Evolutionary conservation across 352 stramenopile species (phyloP).

Genomic region (Aphanomyces cochlioides): DNA sequence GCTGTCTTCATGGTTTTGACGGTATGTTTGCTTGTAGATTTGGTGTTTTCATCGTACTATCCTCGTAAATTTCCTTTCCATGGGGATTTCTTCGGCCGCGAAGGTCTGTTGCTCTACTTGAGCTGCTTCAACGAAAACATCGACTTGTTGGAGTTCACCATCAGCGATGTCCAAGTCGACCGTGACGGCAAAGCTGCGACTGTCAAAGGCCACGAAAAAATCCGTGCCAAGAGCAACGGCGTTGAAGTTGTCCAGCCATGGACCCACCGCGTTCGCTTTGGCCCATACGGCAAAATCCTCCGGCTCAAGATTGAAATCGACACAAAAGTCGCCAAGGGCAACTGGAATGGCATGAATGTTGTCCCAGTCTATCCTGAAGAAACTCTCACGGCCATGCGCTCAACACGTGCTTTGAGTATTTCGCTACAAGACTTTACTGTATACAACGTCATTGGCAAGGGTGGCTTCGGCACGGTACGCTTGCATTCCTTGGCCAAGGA

Average conservation of each 20-base stretch:
- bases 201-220: constrained; percentile 74
- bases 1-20: background rate
- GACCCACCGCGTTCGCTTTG: constrained; percentile 72
- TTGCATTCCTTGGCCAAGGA: background rate
- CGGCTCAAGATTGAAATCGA: constrained; percentile 78
- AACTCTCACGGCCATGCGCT: constrained; percentile 71
- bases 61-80: constrained; percentile 72
- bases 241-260: constrained; percentile 68
- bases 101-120: constrained; percentile 76
- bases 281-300: constrained; percentile 75
- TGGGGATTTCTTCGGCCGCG: constrained; percentile 81
- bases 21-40: constrained; percentile 38
- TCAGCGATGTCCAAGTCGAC: constrained; percentile 61
- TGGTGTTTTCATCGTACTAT: constrained; percentile 82
- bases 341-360: constrained; percentile 73
- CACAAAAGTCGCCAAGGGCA: constrained; percentile 58
- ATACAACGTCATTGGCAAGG: constrained; percentile 88
- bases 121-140: constrained; percentile 72
- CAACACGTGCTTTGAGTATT: constrained; percentile 79
- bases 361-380: constrained; percentile 81
- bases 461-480: constrained; percentile 70
- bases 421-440: constrained; percentile 88
- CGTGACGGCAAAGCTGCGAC: constrained; percentile 61
- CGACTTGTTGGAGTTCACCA: constrained; percentile 69
- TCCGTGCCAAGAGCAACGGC: constrained; percentile 76